Conservation (phyloP, 495 filamentous ascomycete species). For the Polyplosphaeria fusca region DNA sequence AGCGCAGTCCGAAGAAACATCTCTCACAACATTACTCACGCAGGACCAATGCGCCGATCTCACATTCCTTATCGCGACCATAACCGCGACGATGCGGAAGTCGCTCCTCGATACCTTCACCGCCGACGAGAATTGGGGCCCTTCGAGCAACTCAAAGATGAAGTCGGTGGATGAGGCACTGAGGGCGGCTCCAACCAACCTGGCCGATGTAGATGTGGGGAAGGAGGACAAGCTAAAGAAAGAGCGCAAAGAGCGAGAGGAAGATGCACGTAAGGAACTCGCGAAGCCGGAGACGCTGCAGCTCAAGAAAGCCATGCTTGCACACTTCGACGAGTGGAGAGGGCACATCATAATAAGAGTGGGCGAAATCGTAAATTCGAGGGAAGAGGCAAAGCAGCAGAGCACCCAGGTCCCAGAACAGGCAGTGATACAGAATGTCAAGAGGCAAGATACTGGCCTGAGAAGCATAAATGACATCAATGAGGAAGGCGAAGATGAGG, state of each 20-base stretch:
- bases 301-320: constrained; percentile 46
- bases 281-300: constrained; percentile 35
- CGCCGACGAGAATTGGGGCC: constrained; percentile 5
- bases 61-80: constrained; percentile 28
- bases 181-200: constrained; percentile 8
- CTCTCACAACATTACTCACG: constrained; percentile 24
- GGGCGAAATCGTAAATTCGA: constrained; percentile 62
- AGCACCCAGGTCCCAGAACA: constrained; percentile 16
- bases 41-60: constrained; percentile 31
- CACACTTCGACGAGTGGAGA: constrained; percentile 64
- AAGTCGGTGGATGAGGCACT: constrained; percentile 17
- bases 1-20: constrained; percentile 12
- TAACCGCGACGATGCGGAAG: constrained; percentile 30
- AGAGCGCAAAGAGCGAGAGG: constrained; percentile 7
- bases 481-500: constrained; percentile 29
- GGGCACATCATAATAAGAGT: constrained; percentile 59
- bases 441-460: constrained; percentile 11
- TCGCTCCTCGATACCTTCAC: constrained; percentile 26
- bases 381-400: constrained; percentile 43
- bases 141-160: not conserved
- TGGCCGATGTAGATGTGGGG: constrained; percentile 17
- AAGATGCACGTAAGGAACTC: constrained; percentile 39
- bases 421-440: constrained; percentile 10
- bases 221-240: constrained; percentile 30
- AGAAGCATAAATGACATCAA: constrained; percentile 26